phyloP scores from a whole-genome alignment of 2,329 filamentous ascomycete species.

The Calonectria pauciramosa region DNA sequence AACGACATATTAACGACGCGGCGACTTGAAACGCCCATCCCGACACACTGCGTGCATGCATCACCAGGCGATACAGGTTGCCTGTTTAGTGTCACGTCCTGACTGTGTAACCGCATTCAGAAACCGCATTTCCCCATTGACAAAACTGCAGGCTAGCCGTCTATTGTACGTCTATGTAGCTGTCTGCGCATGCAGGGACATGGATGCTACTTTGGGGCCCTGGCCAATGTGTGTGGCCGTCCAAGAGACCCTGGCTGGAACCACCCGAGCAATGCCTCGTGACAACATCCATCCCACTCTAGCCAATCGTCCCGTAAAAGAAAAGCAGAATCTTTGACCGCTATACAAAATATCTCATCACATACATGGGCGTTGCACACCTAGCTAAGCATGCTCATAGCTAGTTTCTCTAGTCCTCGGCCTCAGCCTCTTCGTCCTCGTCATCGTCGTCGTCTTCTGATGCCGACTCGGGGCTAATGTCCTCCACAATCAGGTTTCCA shows the following conservation, averaged over 20 bases:
- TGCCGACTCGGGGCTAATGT: constrained; percentile 51
- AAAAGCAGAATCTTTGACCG: constrained; percentile 28
- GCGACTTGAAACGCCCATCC: background rate
- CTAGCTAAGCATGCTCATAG: constrained; percentile 22
- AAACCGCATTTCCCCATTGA: background rate
- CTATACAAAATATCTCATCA: constrained; percentile 28
- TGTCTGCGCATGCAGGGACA: background rate
- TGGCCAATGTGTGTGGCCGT: constrained; percentile 7
- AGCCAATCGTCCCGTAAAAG: constrained; percentile 12
- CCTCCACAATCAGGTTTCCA: constrained; percentile 91
- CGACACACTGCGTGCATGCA: background rate
- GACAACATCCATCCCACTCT: background rate
- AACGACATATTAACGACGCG: background rate
- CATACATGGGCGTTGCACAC: constrained; percentile 13
- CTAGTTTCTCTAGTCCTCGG: constrained; percentile 32
- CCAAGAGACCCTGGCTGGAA: constrained; percentile 1
- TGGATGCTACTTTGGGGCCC: constrained; percentile 2
- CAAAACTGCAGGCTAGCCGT: background rate
- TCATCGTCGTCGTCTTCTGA: constrained; percentile 45
- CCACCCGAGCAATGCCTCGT: background rate
- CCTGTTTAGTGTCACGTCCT: background rate
- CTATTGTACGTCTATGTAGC: background rate
- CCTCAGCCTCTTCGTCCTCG: constrained; percentile 43
- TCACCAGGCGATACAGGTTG: background rate
- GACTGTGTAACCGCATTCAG: background rate